Evolutionary conservation across 1,284 basidiomycete genomes (phyloP), one percentile per base, ranked within the genome.

Genomic region (Cryptococcus floricola): DNA sequence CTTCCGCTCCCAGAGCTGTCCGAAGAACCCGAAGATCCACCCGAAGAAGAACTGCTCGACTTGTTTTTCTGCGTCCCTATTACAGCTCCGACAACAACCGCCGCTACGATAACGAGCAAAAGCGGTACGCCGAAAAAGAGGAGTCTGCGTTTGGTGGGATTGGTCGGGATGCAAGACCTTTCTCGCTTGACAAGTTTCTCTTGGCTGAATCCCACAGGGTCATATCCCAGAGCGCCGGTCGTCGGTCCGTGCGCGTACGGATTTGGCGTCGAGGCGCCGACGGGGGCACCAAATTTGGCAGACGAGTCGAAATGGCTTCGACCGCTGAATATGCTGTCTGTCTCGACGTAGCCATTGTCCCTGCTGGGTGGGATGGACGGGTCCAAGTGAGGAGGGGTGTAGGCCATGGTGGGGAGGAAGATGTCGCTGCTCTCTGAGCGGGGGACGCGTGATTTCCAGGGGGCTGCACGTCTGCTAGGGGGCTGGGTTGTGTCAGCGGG

Each of bases 91-190:
- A 70, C 58, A n/a, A 56, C 66, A 39, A 74, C 60, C 10, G 59
- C 75, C 23, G 74, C 65, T 27, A 74, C 50, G 48, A 75, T 41
- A 31, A 76, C 55, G 13, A 74, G 44, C 4, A 56, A 56, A 14
- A 65, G 48, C 14, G 68, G 60, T 10, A 71, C 42, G 9, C 68
- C 76, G 46, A 64, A 61, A 49, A 76, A 60, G n/a, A 75, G 39
- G 62, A 68, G 65, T 51, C 62, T 58, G 53, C 69, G 62, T 18
- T 62, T 68, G 3, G 60, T 59, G 10, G 53, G 53, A n/a, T 45
- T 58, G 4, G 56, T 52, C 25, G 61, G 61, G 43, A 61, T 56
- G 43, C 59, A 61, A 10, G 54, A 52, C 38, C 60, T 28, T 10
- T 41, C 51, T 23, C 19, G 14, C 39, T 50, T 42, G 25, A 14